phyloP scores from a whole-genome alignment of 495 filamentous ascomycete genomes.

The Talaromyces borbonicus region DNA sequence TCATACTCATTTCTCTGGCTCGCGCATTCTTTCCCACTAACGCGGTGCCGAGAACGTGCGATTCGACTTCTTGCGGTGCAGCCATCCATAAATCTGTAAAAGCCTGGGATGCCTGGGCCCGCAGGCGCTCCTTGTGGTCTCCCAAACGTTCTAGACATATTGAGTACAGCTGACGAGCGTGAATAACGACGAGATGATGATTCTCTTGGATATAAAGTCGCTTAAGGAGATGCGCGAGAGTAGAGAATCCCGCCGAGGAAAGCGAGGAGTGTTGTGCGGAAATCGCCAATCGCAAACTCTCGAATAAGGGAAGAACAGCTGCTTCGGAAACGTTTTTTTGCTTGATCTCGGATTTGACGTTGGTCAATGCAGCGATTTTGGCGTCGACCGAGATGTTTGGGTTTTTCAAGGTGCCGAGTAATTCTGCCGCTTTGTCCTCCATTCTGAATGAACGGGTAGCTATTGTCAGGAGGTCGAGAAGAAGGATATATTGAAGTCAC shows the following conservation, averaged over 20 bases:
- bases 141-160: slow-evolving; percentile 76
- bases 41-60: slow-evolving; percentile 64
- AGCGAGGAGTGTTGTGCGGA: slow-evolving; percentile 59
- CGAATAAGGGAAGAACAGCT: slow-evolving; percentile 63
- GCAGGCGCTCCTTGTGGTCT: slow-evolving; percentile 75
- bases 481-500: background rate
- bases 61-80: slow-evolving; percentile 62
- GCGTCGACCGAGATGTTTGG: slow-evolving; percentile 55
- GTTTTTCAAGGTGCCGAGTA: slow-evolving; percentile 57
- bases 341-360: slow-evolving; percentile 78
- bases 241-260: slow-evolving; percentile 68
- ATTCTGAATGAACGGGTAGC: slow-evolving; percentile 18
- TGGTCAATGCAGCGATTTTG: slow-evolving; percentile 60
- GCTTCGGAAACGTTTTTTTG: slow-evolving; percentile 71
- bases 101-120: slow-evolving; percentile 57
- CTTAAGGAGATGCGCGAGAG: slow-evolving; percentile 74
- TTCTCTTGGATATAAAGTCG: slow-evolving; percentile 74
- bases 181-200: slow-evolving; percentile 52
- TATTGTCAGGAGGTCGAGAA: background rate
- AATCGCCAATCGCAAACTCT: slow-evolving; percentile 58
- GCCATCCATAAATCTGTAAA: slow-evolving; percentile 62
- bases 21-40: slow-evolving; percentile 70
- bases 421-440: slow-evolving; percentile 42
- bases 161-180: slow-evolving; percentile 54
- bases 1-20: slow-evolving; percentile 72